Evolutionary conservation across 2,329 filamentous ascomycete species (phyloP).

Genomic region (Beauveria medogensis): DNA sequence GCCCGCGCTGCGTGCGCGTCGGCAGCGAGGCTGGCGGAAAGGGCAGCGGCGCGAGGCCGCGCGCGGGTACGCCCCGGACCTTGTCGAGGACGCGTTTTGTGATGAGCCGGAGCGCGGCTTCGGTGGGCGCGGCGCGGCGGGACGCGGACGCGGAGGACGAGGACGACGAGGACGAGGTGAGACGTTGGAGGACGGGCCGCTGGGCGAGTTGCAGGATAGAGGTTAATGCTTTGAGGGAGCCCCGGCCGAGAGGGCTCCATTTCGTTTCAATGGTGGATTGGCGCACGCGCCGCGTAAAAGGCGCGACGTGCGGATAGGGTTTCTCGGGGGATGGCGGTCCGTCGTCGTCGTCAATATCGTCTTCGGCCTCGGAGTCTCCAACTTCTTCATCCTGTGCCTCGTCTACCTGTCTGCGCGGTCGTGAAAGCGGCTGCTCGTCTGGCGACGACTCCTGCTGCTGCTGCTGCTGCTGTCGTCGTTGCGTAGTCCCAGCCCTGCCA

Average conservation of each 20-base stretch:
- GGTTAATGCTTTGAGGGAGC: slow-evolving; percentile 47
- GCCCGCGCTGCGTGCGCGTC: slow-evolving; percentile 14
- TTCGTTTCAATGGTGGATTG: slow-evolving; percentile 58
- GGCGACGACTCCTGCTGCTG: slow-evolving; percentile 14
- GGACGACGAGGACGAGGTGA: slow-evolving; percentile 25
- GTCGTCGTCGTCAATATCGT: slow-evolving; percentile 15
- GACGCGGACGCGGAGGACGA: slow-evolving; percentile 25
- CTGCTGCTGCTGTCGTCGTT: slow-evolving; percentile 4
- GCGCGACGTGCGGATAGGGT: slow-evolving; percentile 42
- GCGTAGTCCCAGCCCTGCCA: neutral
- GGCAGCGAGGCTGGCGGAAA: slow-evolving; percentile 48
- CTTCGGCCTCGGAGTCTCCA: slow-evolving; percentile 3
- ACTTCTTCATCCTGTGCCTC: neutral
- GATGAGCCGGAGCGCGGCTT: slow-evolving; percentile 47
- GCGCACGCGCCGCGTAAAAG: slow-evolving; percentile 47
- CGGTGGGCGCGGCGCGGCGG: slow-evolving; percentile 38
- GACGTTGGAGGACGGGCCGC: slow-evolving; percentile 51
- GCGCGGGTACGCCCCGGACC: slow-evolving; percentile 24
- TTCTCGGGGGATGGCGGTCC: slow-evolving; percentile 22
- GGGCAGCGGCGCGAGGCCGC: slow-evolving; percentile 39
- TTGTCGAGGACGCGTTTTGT: slow-evolving; percentile 49
- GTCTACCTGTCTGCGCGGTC: neutral
- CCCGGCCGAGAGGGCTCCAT: slow-evolving; percentile 51
- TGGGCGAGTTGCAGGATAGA: slow-evolving; percentile 50
- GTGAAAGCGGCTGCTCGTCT: slow-evolving; percentile 5